Conservation (phyloP, 805 yeast species). For the Spencermartinsiella europaea region DNA sequence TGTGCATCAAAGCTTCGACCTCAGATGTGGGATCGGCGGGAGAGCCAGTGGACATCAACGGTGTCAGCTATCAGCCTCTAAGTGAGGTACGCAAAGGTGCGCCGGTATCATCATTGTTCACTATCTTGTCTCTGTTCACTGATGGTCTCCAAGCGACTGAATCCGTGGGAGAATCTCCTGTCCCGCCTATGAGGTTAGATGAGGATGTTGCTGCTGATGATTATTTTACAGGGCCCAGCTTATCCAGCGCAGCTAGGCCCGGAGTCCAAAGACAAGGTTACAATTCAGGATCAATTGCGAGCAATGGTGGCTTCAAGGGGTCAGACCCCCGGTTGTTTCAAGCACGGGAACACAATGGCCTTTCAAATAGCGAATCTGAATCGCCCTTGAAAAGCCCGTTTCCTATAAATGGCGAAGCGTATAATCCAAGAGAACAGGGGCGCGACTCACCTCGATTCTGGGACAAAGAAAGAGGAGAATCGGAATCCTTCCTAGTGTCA, state of each 20-base stretch:
- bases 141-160: slow-evolving; percentile 33
- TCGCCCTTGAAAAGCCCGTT: background rate
- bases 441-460: background rate
- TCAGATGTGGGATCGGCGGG: background rate
- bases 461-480: background rate
- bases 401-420: background rate
- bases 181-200: slow-evolving; percentile 12
- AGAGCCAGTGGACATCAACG: slow-evolving; percentile 33
- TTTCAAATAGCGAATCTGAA: too few species aligned
- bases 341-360: background rate
- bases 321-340: background rate
- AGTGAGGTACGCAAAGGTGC: slow-evolving; percentile 80
- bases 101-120: slow-evolving; percentile 77
- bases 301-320: background rate
- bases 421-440: background rate
- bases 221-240: background rate
- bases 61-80: slow-evolving; percentile 62
- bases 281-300: background rate
- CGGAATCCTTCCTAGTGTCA: slow-evolving; percentile 11
- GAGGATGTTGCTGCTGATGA: slow-evolving; percentile 1
- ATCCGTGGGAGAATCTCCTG: slow-evolving; percentile 4
- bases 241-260: background rate
- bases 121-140: slow-evolving; percentile 71
- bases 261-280: too few species aligned
- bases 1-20: slow-evolving; percentile 51